A percentile compares a stretch with the other conserved stretches of the same genome.
phyloP scores from a whole-genome alignment of 768 basidiomycete species.

The Crepidotus variabilis region DNA sequence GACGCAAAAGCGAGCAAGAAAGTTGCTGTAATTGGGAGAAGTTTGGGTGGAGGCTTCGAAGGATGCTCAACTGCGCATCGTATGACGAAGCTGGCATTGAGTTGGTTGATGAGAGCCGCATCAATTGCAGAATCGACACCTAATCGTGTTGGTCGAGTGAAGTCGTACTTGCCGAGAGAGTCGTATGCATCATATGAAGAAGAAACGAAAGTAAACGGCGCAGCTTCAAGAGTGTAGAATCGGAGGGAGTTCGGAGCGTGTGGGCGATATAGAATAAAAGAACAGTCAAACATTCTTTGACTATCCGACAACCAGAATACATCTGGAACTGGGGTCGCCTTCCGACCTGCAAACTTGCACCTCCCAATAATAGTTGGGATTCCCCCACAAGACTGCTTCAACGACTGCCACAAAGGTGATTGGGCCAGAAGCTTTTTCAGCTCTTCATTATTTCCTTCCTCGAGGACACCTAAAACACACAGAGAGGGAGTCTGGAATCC shows the following conservation, averaged over 20 bases:
- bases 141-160: slow-evolving; percentile 23
- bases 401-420: slow-evolving; percentile 22
- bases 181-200: slow-evolving; percentile 10
- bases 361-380: slow-evolving; percentile 30
- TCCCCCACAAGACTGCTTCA: slow-evolving; percentile 23
- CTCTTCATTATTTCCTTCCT: slow-evolving; percentile 10
- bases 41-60: slow-evolving; percentile 14
- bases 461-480: slow-evolving; percentile 51
- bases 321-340: slow-evolving; percentile 10
- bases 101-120: slow-evolving; percentile 39
- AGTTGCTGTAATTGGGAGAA: slow-evolving; percentile 21
- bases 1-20: slow-evolving; percentile 23
- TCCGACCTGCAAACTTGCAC: slow-evolving; percentile 20
- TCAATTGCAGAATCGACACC: slow-evolving; percentile 26
- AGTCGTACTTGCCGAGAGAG: slow-evolving; percentile 33
- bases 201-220: slow-evolving; percentile 15
- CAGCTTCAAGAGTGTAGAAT: slow-evolving; percentile 54
- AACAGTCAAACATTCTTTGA: slow-evolving; percentile 5
- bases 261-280: slow-evolving; percentile 17
- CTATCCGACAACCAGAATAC: slow-evolving; percentile 11
- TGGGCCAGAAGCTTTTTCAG: slow-evolving; percentile 5
- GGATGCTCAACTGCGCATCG: slow-evolving; percentile 17
- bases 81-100: slow-evolving; percentile 39
- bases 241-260: slow-evolving; percentile 41
- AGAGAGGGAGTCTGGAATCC: slow-evolving; percentile 50